Conservation (phyloP, 2,329 filamentous ascomycete species). For the Ilyonectria sp. region DNA sequence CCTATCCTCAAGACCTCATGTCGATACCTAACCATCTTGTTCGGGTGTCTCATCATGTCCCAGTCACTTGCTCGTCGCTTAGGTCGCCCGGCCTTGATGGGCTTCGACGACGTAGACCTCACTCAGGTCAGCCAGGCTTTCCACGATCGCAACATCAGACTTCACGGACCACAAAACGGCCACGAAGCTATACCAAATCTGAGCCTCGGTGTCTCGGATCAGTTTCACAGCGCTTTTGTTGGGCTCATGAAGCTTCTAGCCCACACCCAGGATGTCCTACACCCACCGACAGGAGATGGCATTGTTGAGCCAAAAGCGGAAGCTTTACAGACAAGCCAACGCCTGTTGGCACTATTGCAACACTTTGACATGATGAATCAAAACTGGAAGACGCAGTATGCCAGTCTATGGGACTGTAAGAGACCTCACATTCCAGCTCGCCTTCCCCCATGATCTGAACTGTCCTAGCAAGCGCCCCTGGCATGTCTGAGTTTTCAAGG, state of each 20-base stretch:
- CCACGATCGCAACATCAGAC: conserved; percentile 12
- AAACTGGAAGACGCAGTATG: conserved; percentile 8
- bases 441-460: neutral
- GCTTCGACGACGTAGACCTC: conserved; percentile 22
- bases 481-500: conserved; percentile 10
- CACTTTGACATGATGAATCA: conserved; percentile 24
- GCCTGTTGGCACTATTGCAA: conserved; percentile 1
- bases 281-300: conserved; percentile 19
- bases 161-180: neutral
- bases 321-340: neutral
- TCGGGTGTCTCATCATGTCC: conserved; percentile 19
- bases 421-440: neutral
- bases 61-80: conserved; percentile 24
- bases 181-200: neutral
- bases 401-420: neutral
- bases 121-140: conserved; percentile 17
- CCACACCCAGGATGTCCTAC: conserved; percentile 18
- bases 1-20: conserved; percentile 1
- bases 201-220: conserved; percentile 14
- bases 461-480: neutral
- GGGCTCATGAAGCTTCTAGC: conserved; percentile 16
- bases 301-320: neutral
- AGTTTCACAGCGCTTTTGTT: conserved; percentile 21
- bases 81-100: conserved; percentile 13
- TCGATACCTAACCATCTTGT: conserved; percentile 9